These are phyloP conservation scores for Viola pubescens DNA, from an alignment of 441 rosid genomes.

Conservation along the genomic window DNA sequence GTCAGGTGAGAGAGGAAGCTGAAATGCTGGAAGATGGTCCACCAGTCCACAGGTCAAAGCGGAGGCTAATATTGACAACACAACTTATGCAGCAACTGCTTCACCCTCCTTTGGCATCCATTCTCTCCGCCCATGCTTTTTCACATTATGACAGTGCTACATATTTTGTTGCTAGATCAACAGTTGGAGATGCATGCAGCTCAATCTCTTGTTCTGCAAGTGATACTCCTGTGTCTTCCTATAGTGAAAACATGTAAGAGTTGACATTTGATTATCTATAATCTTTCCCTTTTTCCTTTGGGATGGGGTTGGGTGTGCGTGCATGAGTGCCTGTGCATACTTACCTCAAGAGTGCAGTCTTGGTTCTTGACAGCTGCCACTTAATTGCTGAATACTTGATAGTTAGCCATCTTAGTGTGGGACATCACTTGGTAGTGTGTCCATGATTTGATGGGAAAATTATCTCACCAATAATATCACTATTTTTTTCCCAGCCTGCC, in stretches of 20 bases:
- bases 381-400: no score
- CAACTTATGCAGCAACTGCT: conserved; percentile 77
- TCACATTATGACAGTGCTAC: conserved; percentile 44
- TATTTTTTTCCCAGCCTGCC: conserved; percentile 26
- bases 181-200: conserved; percentile 67
- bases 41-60: conserved; percentile 43
- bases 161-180: conserved; percentile 45
- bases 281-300: background rate
- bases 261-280: conserved; percentile 17
- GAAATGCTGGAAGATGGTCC: conserved; percentile 38
- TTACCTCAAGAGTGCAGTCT: background rate
- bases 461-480: background rate
- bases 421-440: background rate
- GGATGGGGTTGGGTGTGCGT: no score
- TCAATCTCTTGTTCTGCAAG: conserved; percentile 25
- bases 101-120: conserved; percentile 37
- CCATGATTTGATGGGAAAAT: background rate
- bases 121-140: conserved; percentile 42
- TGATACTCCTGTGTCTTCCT: conserved; percentile 23
- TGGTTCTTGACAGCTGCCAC: background rate
- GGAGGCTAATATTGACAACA: conserved; percentile 66
- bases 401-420: no score
- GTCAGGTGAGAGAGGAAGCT: conserved; percentile 54
- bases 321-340: no score
- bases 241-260: conserved; percentile 45